Conservation (phyloP, 169 alveolate genomes). For the Besnoitia besnoiti region DNA sequence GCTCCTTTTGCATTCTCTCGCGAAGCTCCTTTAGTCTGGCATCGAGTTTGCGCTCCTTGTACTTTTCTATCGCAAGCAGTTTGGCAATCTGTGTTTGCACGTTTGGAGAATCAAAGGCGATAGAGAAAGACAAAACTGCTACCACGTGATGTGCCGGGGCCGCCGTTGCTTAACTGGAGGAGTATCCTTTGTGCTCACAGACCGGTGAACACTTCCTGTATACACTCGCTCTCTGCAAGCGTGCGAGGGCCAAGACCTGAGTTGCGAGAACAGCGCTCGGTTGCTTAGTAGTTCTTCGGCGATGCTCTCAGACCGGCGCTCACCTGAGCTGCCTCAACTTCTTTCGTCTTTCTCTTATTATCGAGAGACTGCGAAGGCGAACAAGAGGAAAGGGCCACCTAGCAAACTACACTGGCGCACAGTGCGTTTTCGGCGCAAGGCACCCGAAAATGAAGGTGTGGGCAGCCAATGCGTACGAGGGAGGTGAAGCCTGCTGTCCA, state of each 20-base stretch:
- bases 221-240: no score
- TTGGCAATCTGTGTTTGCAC: neutral
- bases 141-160: no score
- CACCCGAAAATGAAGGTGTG: neutral
- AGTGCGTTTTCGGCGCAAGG: neutral
- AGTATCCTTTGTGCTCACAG: no score
- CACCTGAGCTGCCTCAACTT: neutral
- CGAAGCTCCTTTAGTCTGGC: slow-evolving; percentile 4
- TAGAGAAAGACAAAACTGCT: neutral
- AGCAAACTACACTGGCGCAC: neutral
- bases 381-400: neutral
- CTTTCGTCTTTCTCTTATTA: neutral
- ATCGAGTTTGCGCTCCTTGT: neutral
- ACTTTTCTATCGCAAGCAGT: slow-evolving; percentile 19
- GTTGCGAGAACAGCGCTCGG: no score
- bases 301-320: neutral
- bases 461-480: no score
- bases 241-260: no score
- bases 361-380: neutral
- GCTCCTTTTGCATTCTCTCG: neutral
- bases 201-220: no score
- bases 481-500: no score
- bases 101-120: neutral
- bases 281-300: no score
- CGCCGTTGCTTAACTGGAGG: no score